Percentiles rank a stretch among this genome's conserved stretches.
Evolutionary conservation across 768 basidiomycete genomes (phyloP).

Genomic region (Leccinum subtestaceum): DNA sequence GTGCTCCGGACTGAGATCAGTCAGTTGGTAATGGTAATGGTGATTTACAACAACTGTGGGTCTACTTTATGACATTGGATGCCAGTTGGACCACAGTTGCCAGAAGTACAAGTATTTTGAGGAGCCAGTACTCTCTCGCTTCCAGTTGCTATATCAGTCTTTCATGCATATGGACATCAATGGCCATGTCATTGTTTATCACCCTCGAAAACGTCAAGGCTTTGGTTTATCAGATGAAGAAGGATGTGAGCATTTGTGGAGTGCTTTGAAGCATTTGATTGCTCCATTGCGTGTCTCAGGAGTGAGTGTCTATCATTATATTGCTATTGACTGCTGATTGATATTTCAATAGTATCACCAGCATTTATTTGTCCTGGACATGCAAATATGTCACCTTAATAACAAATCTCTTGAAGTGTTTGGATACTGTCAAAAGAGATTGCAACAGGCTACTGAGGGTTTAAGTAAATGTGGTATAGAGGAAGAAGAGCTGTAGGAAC

Average conservation of each 20-base stretch:
- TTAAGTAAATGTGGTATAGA: not conserved
- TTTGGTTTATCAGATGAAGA: not conserved
- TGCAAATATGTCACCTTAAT: not conserved
- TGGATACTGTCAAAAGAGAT: not conserved
- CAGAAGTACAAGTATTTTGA: not conserved
- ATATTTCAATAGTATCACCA: not conserved
- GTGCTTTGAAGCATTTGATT: not conserved
- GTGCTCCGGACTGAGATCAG: no score
- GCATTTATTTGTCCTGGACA: not conserved
- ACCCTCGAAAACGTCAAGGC: no score
- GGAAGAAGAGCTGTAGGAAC: not conserved
- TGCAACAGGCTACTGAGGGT: not conserved
- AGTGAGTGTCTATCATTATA: not conserved
- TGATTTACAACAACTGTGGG: not conserved
- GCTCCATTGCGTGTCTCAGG: not conserved
- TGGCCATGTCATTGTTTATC: no score
- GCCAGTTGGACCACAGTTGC: not conserved
- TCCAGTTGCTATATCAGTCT: not conserved
- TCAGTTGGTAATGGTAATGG: no score
- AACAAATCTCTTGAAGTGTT: not conserved
- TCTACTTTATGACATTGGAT: not conserved
- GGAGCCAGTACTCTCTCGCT: not conserved
- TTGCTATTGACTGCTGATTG: no score
- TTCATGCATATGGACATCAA: not conserved
- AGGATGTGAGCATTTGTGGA: not conserved